Evolutionary conservation across 1,284 basidiomycete species (phyloP).

Genomic region (Porogramme epimiltina): DNA sequence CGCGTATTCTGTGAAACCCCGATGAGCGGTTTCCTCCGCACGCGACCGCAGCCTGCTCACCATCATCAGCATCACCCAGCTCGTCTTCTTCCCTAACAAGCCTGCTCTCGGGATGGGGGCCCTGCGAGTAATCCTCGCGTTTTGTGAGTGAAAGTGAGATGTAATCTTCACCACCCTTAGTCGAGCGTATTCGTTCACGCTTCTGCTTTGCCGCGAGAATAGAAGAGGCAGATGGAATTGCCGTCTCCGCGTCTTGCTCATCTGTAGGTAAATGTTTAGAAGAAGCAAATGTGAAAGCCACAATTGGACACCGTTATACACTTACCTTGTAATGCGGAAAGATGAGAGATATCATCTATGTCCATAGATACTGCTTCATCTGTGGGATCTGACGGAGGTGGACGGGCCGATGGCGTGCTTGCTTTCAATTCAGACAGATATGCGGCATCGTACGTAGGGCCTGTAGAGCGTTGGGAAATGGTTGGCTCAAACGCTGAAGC

Average conservation of each 20-base stretch:
- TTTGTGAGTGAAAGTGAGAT: conserved; percentile 79
- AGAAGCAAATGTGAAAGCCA: background rate
- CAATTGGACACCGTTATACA: no score
- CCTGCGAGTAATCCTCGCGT: conserved; percentile 52
- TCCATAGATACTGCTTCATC: conserved; percentile 59
- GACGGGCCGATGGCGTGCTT: conserved; percentile 67
- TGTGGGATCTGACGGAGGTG: conserved; percentile 38
- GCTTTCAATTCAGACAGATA: conserved; percentile 86
- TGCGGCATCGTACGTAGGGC: conserved; percentile 73
- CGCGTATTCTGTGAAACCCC: conserved; percentile 73
- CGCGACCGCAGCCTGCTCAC: conserved; percentile 49
- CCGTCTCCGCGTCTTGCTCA: conserved; percentile 35
- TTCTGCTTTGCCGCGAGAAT: conserved; percentile 81
- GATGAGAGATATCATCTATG: conserved; percentile 38
- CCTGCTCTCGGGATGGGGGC: conserved; percentile 89
- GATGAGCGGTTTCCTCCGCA: no score
- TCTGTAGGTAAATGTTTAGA: no score
- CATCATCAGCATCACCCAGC: conserved; percentile 90
- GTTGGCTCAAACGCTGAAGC: conserved; percentile 50
- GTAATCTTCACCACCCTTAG: conserved; percentile 63
- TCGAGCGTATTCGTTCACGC: conserved; percentile 63
- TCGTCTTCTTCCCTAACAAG: conserved; percentile 89
- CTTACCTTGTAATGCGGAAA: conserved; percentile 15
- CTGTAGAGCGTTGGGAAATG: conserved; percentile 46
- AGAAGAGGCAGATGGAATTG: conserved; percentile 77